These are phyloP conservation scores for Coemansia guatemalensis DNA, from an alignment of 192 early-diverging fungal species.

Conservation along the genomic window DNA sequence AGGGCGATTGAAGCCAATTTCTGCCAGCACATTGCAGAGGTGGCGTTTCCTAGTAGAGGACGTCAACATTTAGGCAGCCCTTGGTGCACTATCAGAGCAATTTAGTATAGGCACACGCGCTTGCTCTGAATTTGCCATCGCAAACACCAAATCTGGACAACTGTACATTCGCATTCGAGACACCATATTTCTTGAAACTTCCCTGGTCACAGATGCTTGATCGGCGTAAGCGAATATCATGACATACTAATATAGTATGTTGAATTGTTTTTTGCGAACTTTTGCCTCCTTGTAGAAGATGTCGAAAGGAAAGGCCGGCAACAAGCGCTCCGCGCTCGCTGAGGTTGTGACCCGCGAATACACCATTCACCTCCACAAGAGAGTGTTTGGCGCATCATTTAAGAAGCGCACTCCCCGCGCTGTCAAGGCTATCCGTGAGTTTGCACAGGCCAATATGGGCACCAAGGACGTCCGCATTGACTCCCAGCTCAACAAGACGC, in stretches of 20 bases:
- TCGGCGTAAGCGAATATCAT: background rate
- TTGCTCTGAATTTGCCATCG: background rate
- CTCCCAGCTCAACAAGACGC: conserved; percentile 89
- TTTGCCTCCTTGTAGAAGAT: conserved; percentile 45
- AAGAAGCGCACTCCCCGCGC: conserved; percentile 97
- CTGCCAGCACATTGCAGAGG: too few species aligned
- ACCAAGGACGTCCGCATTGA: conserved; percentile 97
- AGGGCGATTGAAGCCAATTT: too few species aligned
- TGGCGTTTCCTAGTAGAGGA: background rate
- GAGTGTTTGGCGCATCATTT: conserved; percentile 78
- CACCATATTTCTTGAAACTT: background rate
- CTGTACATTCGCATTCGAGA: background rate
- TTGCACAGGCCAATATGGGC: conserved; percentile 91
- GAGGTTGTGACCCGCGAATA: conserved; percentile 97
- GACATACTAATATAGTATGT: background rate
- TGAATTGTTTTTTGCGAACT: background rate
- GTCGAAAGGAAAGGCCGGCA: conserved; percentile 70
- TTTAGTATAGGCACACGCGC: background rate
- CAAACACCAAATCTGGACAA: background rate
- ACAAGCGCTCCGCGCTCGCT: conserved; percentile 78
- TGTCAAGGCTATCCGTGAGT: conserved; percentile 89
- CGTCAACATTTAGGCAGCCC: background rate
- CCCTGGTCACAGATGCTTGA: background rate
- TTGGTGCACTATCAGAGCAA: background rate
- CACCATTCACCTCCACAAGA: conserved; percentile 99